Evolutionary conservation across 768 basidiomycete genomes (phyloP).

Genomic region (Pleurotus citrinopileatus): DNA sequence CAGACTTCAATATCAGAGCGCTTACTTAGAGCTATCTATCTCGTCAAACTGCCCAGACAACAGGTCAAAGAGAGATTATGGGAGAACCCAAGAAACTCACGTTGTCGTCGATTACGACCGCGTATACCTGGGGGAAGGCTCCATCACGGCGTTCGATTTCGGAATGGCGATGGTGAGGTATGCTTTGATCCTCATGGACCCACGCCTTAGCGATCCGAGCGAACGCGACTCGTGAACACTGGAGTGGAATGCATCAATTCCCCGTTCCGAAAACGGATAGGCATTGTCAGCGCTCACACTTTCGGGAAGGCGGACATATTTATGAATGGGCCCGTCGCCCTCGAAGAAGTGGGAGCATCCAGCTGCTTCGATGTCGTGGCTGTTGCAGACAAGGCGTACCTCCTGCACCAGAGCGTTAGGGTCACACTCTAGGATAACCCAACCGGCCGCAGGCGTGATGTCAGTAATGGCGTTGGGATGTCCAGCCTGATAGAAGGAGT

Average conservation of each 20-base stretch:
- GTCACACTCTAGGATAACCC: constrained; percentile 15
- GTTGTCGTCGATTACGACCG: constrained; percentile 25
- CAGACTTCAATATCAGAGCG: background rate
- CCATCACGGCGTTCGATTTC: constrained; percentile 24
- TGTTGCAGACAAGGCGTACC: constrained; percentile 15
- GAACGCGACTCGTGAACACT: constrained; percentile 15
- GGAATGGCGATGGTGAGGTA: constrained; percentile 22
- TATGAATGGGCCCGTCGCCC: constrained; percentile 38
- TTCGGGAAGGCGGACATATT: constrained; percentile 51
- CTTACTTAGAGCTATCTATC: background rate
- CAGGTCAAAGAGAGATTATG: background rate
- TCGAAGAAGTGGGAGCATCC: constrained; percentile 39
- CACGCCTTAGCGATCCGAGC: constrained; percentile 30
- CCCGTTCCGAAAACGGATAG: background rate
- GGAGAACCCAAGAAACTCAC: background rate
- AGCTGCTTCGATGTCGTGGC: constrained; percentile 14
- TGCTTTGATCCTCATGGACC: constrained; percentile 32
- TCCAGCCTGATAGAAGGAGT: background rate
- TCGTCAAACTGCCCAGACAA: background rate
- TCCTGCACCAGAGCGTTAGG: constrained; percentile 10
- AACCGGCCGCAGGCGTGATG: constrained; percentile 15
- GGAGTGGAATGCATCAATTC: background rate
- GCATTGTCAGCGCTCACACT: constrained; percentile 29
- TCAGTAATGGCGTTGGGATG: constrained; percentile 14
- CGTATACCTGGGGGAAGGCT: constrained; percentile 25